These are phyloP conservation scores for Angomonas ambiguus DNA, from an alignment of 208 protist species.

Conservation along the genomic window DNA sequence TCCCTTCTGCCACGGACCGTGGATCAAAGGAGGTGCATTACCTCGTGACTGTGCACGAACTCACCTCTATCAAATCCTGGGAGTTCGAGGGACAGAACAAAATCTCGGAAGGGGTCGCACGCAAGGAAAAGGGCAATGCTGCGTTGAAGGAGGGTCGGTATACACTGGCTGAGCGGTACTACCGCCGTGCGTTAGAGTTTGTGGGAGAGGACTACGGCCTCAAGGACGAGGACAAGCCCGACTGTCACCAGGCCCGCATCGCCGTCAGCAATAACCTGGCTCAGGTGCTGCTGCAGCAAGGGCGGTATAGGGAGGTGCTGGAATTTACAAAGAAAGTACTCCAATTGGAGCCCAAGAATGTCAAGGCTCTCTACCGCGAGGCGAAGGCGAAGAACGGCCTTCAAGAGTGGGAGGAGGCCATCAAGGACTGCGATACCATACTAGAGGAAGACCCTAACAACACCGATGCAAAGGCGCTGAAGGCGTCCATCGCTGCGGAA, in stretches of 20 bases:
- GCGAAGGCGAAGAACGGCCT: slow-evolving; percentile 60
- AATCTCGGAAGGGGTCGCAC: slow-evolving; percentile 49
- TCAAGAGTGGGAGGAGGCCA: slow-evolving; percentile 71
- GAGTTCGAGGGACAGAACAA: slow-evolving; percentile 60
- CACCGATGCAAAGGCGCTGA: slow-evolving; percentile 46
- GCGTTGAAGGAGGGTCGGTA: slow-evolving; percentile 65
- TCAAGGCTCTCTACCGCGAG: slow-evolving; percentile 72
- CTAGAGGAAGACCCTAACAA: slow-evolving; percentile 56
- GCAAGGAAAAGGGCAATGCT: slow-evolving; percentile 79
- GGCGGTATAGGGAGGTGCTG: slow-evolving; percentile 41
- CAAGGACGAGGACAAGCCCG: slow-evolving; percentile 44
- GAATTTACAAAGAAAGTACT: slow-evolving; percentile 64
- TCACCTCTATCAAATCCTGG: slow-evolving; percentile 57
- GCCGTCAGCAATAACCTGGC: slow-evolving; percentile 66
- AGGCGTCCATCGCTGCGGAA: slow-evolving; percentile 36
- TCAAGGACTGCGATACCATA: slow-evolving; percentile 35
- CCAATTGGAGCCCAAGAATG: slow-evolving; percentile 44
- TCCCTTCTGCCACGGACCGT: slow-evolving; percentile 30
- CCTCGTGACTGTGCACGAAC: slow-evolving; percentile 54
- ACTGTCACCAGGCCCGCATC: slow-evolving; percentile 44
- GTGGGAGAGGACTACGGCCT: slow-evolving; percentile 75
- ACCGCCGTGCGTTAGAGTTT: slow-evolving; percentile 84
- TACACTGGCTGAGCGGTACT: slow-evolving; percentile 62
- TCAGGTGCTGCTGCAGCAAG: slow-evolving; percentile 63
- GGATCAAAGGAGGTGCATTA: slow-evolving; percentile 51